A percentile compares a stretch with the other conserved stretches of the same genome.
These are phyloP conservation scores for Penicillium sp. DNA, from an alignment of 2,329 filamentous ascomycete species.

Conservation along the genomic window DNA sequence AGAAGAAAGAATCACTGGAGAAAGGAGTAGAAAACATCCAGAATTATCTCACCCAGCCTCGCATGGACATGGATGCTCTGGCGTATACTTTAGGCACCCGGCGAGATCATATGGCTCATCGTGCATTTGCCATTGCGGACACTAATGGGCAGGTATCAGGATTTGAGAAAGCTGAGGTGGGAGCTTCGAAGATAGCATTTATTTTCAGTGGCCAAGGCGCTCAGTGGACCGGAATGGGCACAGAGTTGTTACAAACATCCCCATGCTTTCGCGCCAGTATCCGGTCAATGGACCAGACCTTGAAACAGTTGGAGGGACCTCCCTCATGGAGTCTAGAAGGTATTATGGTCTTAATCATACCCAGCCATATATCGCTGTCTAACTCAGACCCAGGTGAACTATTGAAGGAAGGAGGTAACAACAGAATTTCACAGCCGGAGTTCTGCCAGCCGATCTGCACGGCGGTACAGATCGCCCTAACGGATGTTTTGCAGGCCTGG, in stretches of 20 bases:
- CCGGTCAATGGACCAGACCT: not conserved
- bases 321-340: conserved; percentile 11
- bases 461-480: conserved; percentile 23
- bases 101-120: conserved; percentile 6
- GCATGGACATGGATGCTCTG: not conserved
- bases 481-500: conserved; percentile 12
- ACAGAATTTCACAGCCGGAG: conserved; percentile 6
- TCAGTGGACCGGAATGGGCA: conserved; percentile 23
- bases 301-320: conserved; percentile 1
- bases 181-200: not conserved
- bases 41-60: not conserved
- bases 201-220: conserved; percentile 25
- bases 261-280: conserved; percentile 10
- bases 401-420: not conserved
- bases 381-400: not conserved
- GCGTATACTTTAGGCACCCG: conserved; percentile 9
- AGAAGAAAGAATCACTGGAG: not conserved
- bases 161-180: not conserved
- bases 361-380: not conserved
- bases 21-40: not conserved
- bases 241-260: conserved; percentile 1
- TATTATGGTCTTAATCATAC: too few species aligned
- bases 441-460: conserved; percentile 22
- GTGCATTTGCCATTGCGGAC: conserved; percentile 5
- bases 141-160: not conserved